A percentile compares a stretch with the other conserved stretches of the same genome.
Evolutionary conservation across 2,329 filamentous ascomycete species (phyloP).

Genomic region (Colletotrichum eremochloae): DNA sequence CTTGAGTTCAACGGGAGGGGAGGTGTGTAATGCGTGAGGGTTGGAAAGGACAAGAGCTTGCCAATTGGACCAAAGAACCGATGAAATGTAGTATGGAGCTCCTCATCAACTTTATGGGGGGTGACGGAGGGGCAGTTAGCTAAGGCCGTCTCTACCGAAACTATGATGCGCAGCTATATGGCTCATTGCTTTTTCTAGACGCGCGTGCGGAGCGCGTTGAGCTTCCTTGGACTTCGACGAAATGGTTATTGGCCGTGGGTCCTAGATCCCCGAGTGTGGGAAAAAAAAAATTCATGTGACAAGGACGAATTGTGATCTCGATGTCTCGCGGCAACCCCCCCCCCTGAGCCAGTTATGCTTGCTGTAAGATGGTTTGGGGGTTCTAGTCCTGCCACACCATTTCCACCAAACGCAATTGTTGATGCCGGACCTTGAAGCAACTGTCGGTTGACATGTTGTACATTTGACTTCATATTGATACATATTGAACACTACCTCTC

Average conservation of each 20-base stretch:
- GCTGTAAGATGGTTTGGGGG: no score
- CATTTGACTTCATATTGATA: slow-evolving; percentile 39
- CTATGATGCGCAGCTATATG: neutral
- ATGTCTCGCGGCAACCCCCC: neutral
- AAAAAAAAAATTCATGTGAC: slow-evolving; percentile 1
- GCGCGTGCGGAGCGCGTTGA: slow-evolving; percentile 16
- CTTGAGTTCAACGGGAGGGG: neutral
- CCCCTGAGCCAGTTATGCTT: neutral
- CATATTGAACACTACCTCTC: slow-evolving; percentile 26
- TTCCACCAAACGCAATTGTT: neutral
- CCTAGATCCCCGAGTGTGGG: neutral
- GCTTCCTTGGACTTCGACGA: neutral
- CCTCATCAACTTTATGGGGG: no score
- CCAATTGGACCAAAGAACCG: neutral
- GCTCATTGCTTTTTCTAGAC: slow-evolving; percentile 19
- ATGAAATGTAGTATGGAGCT: neutral
- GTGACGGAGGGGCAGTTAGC: neutral
- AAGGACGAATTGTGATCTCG: neutral
- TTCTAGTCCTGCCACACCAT: neutral
- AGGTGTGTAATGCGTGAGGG: neutral
- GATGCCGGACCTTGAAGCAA: neutral
- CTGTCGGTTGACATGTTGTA: slow-evolving; percentile 20
- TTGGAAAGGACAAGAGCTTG: neutral
- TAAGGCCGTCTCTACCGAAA: neutral
- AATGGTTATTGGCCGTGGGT: neutral